Base-by-base conservation (phyloP, 1,284 basidiomycete genomes). In the Takashimella koratensis region DNA sequence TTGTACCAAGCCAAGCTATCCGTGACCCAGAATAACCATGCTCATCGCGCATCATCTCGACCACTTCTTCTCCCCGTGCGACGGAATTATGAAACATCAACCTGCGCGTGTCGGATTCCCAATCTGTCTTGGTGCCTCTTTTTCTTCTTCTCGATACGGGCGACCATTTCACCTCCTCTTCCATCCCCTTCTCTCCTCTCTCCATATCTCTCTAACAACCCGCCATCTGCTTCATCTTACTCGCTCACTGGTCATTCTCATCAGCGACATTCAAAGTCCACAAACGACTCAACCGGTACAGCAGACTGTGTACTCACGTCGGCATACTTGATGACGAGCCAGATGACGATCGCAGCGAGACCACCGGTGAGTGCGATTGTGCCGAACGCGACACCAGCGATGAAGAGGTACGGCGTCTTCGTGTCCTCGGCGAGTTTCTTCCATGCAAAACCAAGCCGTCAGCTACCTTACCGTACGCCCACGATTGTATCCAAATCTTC, bases 311-410 rank as follows among this genome's bases (percentile, higher is more conserved):
- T 6, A 62, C 63, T 57, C 52, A 61, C 57, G 20, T 63, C 53
- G 30, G 23, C 44, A 45, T 53, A 63, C 49, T 57, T 66, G 10
- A 67, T 24, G 42, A 70, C 58, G 47, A 65, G 20, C 41, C 48
- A 70, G 16, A 36, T 36, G 16, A 36, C 16, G 30, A 36, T 36
- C 8, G 30, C 30, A 12, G 61, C 53, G 21, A 68, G 53, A 13
- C 41, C 51, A 19, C 46, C 54, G 26, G 70, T 70, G 12, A 64
- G 12, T 16, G 53, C 52, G 40, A 71, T 47, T 19, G 69, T 48
- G 10, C 59, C 70, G 6, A 65, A 40, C 22, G 67, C 48, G 19
- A 62, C 52, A 27, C 54, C 57, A 20, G 48, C 53, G 19, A 63
- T 51, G 47, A 67, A 53, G 41, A 63, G 36, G 48, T 54, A 65